Conservation (phyloP, 805 yeast species). For the Grigorovia transvaalensis region DNA sequence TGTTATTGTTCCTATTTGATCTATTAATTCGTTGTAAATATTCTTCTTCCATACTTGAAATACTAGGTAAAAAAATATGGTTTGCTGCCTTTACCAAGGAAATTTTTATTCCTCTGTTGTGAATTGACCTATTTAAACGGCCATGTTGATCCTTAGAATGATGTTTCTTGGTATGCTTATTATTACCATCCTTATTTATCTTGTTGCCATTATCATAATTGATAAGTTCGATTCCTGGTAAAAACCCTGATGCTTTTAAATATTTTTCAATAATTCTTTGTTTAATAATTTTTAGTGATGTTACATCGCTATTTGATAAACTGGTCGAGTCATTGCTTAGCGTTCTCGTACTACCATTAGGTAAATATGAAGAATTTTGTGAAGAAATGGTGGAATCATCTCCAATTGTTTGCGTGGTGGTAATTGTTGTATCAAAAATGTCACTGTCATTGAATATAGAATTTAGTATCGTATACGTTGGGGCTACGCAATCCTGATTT, state of each 20-base stretch:
- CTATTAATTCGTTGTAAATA: slow-evolving; percentile 17
- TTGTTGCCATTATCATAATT: not conserved
- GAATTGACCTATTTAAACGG: not conserved
- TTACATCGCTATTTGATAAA: not conserved
- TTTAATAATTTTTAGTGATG: not conserved
- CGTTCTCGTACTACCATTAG: not conserved
- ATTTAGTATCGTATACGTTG: not conserved
- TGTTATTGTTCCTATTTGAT: not conserved
- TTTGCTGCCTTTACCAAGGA: slow-evolving; percentile 29
- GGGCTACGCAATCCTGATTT: not conserved
- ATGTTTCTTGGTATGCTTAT: not conserved
- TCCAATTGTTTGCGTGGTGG: no score
- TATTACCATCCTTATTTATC: not conserved
- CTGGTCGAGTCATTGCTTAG: not conserved
- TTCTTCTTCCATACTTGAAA: slow-evolving; percentile 22
- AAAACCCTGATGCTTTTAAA: not conserved
- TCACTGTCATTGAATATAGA: not conserved
- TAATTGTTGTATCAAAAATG: not conserved
- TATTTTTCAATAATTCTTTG: not conserved
- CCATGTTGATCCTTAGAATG: not conserved
- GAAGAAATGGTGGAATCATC: not conserved
- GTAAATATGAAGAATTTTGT: not conserved
- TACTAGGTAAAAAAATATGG: slow-evolving; percentile 27
- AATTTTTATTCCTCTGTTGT: slow-evolving; percentile 14
- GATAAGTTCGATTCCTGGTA: not conserved